These are phyloP conservation scores for Prunus armeniaca DNA, from an alignment of 306 rosid genomes.

Conservation along the genomic window DNA sequence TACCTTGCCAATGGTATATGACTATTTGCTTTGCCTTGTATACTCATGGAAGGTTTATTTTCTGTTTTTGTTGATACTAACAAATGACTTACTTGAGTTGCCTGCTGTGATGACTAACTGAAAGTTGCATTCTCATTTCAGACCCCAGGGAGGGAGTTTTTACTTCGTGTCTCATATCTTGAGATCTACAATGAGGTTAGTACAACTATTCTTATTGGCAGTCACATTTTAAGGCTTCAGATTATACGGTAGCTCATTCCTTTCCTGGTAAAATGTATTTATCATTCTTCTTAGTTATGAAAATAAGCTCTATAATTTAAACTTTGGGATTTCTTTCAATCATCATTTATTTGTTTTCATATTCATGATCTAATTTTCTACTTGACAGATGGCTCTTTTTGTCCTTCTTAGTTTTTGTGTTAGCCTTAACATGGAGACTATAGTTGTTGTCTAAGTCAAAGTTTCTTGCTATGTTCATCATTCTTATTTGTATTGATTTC, in stretches of 20 bases:
- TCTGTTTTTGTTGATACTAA: slow-evolving; percentile 8
- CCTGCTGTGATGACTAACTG: slow-evolving; percentile 16
- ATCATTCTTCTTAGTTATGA: neutral
- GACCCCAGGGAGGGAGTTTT: slow-evolving; percentile 99
- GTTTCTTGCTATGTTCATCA: neutral
- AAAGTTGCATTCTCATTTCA: slow-evolving; percentile 36
- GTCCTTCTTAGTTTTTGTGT: neutral
- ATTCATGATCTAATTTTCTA: neutral
- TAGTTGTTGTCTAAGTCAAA: neutral
- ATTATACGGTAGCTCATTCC: neutral
- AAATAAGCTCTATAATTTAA: neutral
- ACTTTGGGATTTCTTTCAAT: neutral
- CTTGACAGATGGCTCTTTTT: neutral
- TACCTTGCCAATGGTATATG: neutral
- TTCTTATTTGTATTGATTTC: slow-evolving; percentile 22
- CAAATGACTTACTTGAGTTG: slow-evolving; percentile 6
- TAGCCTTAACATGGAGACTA: neutral
- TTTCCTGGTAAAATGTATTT: neutral
- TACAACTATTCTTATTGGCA: neutral
- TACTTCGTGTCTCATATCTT: slow-evolving; percentile 92
- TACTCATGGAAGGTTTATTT: slow-evolving; percentile 24
- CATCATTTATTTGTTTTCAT: neutral
- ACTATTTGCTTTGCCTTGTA: slow-evolving; percentile 16
- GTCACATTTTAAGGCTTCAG: neutral
- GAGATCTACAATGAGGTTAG: slow-evolving; percentile 97